Conservation (phyloP, 2,329 filamentous ascomycete species). For the Exserohilum rostratum region DNA sequence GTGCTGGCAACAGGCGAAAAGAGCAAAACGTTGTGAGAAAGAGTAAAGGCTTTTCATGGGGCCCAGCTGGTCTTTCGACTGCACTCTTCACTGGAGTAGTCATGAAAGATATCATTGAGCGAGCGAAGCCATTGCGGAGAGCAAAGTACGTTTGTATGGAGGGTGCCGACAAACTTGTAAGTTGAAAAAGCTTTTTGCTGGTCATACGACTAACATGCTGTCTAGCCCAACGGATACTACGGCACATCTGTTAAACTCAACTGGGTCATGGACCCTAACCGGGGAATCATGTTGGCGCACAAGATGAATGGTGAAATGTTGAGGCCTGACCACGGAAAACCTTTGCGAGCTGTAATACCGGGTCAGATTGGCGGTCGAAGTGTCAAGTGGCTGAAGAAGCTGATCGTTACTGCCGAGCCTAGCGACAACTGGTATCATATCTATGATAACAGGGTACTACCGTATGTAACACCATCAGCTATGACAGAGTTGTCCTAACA, state of each 20-base stretch:
- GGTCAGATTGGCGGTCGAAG: conserved; percentile 91
- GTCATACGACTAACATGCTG: conserved; percentile 12
- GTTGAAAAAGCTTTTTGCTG: conserved; percentile 12
- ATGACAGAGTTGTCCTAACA: conserved; percentile 1
- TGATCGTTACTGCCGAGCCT: conserved; percentile 77
- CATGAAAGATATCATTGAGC: conserved; percentile 72
- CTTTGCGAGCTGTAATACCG: conserved; percentile 80
- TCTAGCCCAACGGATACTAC: conserved; percentile 80
- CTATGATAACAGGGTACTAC: conserved; percentile 88
- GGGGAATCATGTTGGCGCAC: conserved; percentile 84
- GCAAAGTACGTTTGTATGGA: conserved; percentile 90
- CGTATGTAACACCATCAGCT: conserved; percentile 51
- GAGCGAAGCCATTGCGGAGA: conserved; percentile 69
- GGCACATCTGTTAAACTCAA: conserved; percentile 87
- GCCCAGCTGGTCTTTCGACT: conserved; percentile 83
- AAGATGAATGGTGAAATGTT: conserved; percentile 88
- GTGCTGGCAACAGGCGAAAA: conserved; percentile 88
- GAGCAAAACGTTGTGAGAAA: conserved; percentile 92
- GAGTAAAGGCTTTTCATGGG: conserved; percentile 94
- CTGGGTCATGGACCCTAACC: conserved; percentile 83
- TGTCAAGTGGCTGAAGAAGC: conserved; percentile 87
- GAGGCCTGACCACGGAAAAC: conserved; percentile 83
- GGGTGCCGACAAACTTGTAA: conserved; percentile 77
- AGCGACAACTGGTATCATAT: conserved; percentile 97
- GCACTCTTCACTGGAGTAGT: conserved; percentile 85